Evolutionary conservation across 2,329 filamentous ascomycete genomes (phyloP).

Genomic region (Neopestalotiopsis sp.): DNA sequence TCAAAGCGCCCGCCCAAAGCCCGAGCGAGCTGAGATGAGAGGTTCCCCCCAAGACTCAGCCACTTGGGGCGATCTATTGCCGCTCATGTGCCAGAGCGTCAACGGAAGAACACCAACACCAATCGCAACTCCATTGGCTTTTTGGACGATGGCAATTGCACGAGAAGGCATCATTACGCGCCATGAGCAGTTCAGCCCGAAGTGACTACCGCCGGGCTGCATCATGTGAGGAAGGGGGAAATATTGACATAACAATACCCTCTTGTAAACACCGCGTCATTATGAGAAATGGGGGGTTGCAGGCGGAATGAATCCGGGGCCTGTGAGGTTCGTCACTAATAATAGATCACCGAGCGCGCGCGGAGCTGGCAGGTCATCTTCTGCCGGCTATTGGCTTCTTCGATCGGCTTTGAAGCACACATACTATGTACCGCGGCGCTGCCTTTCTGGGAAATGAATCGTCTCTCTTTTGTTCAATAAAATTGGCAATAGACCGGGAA

Average conservation of each 20-base stretch:
- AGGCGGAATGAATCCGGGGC: not conserved
- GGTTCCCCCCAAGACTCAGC: not conserved
- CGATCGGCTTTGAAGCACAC: not conserved
- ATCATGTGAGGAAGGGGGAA: too few relatives aligned
- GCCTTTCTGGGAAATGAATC: not conserved
- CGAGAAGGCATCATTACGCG: not conserved
- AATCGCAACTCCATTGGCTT: not conserved
- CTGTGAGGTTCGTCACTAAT: not conserved
- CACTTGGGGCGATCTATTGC: not conserved
- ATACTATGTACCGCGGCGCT: not conserved
- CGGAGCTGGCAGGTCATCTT: too few relatives aligned
- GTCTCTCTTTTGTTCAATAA: not conserved
- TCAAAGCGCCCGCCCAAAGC: not conserved
- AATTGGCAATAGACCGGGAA: not conserved
- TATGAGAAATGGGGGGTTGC: not conserved
- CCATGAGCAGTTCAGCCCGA: not conserved
- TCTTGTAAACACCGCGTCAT: not conserved
- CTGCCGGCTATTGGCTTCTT: not conserved
- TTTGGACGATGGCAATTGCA: not conserved
- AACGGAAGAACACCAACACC: not conserved
- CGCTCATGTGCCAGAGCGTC: not conserved
- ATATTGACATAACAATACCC: too few relatives aligned
- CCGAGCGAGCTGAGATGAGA: not conserved
- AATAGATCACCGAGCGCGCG: not conserved
- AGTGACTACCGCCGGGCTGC: too few relatives aligned